These are phyloP conservation scores for Colletotrichum sp. DNA, from an alignment of 2,329 filamentous ascomycete genomes.

Conservation along the genomic window DNA sequence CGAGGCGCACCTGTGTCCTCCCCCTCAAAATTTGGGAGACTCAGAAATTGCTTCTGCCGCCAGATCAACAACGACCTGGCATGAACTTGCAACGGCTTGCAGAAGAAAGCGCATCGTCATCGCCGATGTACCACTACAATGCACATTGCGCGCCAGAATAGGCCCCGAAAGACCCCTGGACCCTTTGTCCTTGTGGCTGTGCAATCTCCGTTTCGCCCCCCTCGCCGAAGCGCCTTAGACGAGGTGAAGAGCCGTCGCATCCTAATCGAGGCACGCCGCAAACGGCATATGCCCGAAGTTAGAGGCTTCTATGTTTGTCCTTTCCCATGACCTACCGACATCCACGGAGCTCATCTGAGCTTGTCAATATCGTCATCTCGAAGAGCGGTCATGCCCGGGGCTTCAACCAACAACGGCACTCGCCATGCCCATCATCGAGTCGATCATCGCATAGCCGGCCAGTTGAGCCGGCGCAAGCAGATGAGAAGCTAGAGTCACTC, in stretches of 20 bases:
- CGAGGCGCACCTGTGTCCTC: neutral
- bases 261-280: neutral
- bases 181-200: constrained; percentile 18
- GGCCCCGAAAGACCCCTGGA: constrained; percentile 25
- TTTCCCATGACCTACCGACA: neutral
- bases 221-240: neutral
- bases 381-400: neutral
- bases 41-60: neutral
- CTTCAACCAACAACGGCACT: neutral
- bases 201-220: constrained; percentile 17
- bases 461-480: neutral
- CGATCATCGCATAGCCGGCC: constrained; percentile 9
- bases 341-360: neutral
- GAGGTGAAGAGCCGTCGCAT: neutral
- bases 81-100: neutral
- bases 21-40: neutral
- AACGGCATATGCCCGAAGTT: neutral
- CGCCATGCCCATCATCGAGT: neutral
- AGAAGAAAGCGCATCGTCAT: neutral
- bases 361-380: neutral
- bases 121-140: neutral
- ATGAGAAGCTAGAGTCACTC: neutral
- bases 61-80: neutral
- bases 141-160: constrained; percentile 28
- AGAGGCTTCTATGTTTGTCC: neutral